Evolutionary conservation across 805 yeast species (phyloP).

Genomic region (Grigorovia jiainica): DNA sequence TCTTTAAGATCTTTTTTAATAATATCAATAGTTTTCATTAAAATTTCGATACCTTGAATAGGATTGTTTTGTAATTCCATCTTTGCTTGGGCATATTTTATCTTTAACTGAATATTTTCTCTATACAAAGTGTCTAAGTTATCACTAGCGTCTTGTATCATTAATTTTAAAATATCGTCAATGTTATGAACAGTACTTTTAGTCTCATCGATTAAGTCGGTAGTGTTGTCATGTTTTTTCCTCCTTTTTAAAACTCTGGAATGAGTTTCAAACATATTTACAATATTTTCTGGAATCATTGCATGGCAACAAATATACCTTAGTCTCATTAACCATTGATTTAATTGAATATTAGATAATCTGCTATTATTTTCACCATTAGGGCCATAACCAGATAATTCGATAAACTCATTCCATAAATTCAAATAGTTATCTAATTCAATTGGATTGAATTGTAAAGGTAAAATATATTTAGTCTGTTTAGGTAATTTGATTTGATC

Average conservation of each 20-base stretch:
- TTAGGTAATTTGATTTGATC: constrained; percentile 70
- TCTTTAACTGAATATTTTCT: constrained; percentile 32
- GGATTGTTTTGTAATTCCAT: constrained; percentile 50
- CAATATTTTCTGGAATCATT: constrained; percentile 22
- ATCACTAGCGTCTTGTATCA: constrained; percentile 49
- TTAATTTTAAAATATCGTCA: constrained; percentile 56
- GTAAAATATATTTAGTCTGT: constrained; percentile 60
- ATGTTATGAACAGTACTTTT: constrained; percentile 27
- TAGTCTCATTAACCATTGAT: constrained; percentile 58
- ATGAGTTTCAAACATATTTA: constrained; percentile 1
- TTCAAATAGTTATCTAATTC: constrained; percentile 79
- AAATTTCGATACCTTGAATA: constrained; percentile 37
- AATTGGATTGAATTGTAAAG: constrained; percentile 68
- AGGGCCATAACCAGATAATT: constrained; percentile 41
- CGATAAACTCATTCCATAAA: constrained; percentile 48
- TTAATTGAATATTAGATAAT: constrained; percentile 46
- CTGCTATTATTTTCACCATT: constrained; percentile 43
- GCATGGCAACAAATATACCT: constrained; percentile 85
- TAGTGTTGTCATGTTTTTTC: constrained; percentile 2
- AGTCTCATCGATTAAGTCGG: not conserved
- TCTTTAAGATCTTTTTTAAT: constrained; percentile 19
- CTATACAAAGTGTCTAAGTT: constrained; percentile 43
- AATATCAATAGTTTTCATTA: constrained; percentile 34
- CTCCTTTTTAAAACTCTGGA: not conserved
- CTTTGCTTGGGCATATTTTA: constrained; percentile 59